A percentile compares a stretch with the other conserved stretches of the same genome.
Evolutionary conservation across 2,329 filamentous ascomycete genomes (phyloP).

Genomic region (Botrytis tulipae): DNA sequence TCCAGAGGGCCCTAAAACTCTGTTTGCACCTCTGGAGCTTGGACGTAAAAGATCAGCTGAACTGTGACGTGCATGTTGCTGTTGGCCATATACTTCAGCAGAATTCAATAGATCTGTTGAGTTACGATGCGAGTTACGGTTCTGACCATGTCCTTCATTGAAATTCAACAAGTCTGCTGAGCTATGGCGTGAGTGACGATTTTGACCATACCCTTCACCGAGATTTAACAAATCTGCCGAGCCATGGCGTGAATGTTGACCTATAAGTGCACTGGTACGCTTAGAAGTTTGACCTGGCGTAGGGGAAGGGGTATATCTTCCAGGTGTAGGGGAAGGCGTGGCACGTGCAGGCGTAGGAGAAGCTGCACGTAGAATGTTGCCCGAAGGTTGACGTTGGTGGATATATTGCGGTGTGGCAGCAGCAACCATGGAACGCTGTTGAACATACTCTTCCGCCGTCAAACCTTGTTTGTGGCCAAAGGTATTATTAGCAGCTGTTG

Average conservation of each 20-base stretch:
- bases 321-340: constrained; percentile 27
- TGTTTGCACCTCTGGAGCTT: constrained; percentile 57
- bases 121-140: neutral
- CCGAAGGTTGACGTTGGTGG: constrained; percentile 58
- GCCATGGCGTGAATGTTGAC: constrained; percentile 40
- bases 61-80: constrained; percentile 46
- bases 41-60: constrained; percentile 53
- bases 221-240: constrained; percentile 36
- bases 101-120: constrained; percentile 35
- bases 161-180: constrained; percentile 35
- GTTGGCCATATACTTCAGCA: constrained; percentile 38
- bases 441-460: constrained; percentile 79
- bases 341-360: constrained; percentile 47
- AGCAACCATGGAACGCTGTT: constrained; percentile 65
- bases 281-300: constrained; percentile 48
- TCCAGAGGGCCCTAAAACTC: constrained; percentile 33
- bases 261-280: constrained; percentile 44
- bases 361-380: constrained; percentile 46
- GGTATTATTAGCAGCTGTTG: constrained; percentile 46
- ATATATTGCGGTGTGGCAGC: constrained; percentile 54
- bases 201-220: neutral
- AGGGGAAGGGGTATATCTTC: constrained; percentile 28
- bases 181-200: constrained; percentile 1
- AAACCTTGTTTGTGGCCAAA: constrained; percentile 50
- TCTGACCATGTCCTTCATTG: constrained; percentile 38